A percentile compares a stretch with the other conserved stretches of the same genome.
phyloP scores from a whole-genome alignment of 2,329 filamentous ascomycete species.

The Beauveria australis region DNA sequence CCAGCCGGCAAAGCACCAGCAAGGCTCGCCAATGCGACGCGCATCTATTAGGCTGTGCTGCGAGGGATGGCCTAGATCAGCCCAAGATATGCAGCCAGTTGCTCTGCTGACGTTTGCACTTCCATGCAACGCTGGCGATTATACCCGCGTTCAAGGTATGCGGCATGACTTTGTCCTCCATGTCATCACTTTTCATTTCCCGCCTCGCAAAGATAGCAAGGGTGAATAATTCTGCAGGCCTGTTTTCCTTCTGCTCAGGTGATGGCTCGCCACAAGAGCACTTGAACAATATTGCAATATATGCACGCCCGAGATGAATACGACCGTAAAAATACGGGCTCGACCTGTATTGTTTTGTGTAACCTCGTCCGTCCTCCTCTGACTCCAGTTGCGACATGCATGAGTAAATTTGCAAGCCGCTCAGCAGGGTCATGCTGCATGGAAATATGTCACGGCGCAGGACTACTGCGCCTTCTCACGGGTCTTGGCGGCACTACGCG shows the following conservation, averaged over 20 bases:
- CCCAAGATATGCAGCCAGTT: not conserved
- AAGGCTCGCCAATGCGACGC: not conserved
- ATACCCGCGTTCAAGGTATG: not conserved
- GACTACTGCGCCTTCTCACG: not conserved
- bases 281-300: slow-evolving; percentile 1
- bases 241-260: not conserved
- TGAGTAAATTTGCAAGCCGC: not conserved
- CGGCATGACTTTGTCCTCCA: not conserved
- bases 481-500: not conserved
- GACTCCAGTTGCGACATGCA: slow-evolving; percentile 3
- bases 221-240: not conserved
- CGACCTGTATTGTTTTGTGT: not conserved
- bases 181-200: not conserved
- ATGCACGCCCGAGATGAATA: slow-evolving; percentile 3
- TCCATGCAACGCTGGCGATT: not conserved
- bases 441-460: not conserved
- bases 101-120: slow-evolving; percentile 1
- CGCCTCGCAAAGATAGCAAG: not conserved
- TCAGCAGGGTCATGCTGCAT: not conserved
- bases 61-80: not conserved
- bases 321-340: slow-evolving; percentile 4
- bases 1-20: not conserved
- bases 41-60: not conserved
- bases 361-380: not conserved
- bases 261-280: not conserved